Conservation (phyloP, 805 yeast genomes). For the Metschnikowia baotianmanensis region DNA sequence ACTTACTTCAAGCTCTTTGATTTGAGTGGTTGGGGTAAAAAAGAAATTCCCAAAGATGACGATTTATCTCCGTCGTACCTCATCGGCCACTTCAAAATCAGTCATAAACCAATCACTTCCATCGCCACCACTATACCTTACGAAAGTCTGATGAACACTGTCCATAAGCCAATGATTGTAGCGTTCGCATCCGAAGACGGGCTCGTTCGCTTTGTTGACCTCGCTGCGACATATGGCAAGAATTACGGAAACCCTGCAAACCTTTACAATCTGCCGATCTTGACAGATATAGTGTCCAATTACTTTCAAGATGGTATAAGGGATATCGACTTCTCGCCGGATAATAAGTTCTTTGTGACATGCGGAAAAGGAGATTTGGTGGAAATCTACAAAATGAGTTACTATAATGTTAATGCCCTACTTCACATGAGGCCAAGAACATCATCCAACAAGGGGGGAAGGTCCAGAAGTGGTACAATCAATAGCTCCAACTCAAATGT, state of each 20-base stretch:
- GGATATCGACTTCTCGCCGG: slow-evolving; percentile 47
- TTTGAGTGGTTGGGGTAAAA: slow-evolving; percentile 28
- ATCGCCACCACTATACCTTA: slow-evolving; percentile 33
- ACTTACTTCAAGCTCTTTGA: slow-evolving; percentile 39
- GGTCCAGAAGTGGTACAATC: slow-evolving; percentile 41
- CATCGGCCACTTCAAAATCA: slow-evolving; percentile 61
- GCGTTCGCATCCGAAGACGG: slow-evolving; percentile 69
- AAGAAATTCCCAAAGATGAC: neutral
- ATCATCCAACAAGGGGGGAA: slow-evolving; percentile 10
- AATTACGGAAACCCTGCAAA: slow-evolving; percentile 26
- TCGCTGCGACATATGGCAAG: slow-evolving; percentile 31
- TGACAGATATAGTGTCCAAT: slow-evolving; percentile 56
- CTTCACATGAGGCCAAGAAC: slow-evolving; percentile 14
- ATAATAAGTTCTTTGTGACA: slow-evolving; percentile 43
- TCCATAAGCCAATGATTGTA: slow-evolving; percentile 40
- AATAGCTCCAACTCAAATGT: slow-evolving; percentile 25
- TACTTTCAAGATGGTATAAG: slow-evolving; percentile 63
- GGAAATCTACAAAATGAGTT: slow-evolving; percentile 39
- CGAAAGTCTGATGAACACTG: slow-evolving; percentile 15
- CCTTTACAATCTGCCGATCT: slow-evolving; percentile 23
- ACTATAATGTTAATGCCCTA: slow-evolving; percentile 39
- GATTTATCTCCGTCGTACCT: slow-evolving; percentile 10
- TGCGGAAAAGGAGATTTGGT: slow-evolving; percentile 57
- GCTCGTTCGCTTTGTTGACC: slow-evolving; percentile 53
- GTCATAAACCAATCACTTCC: slow-evolving; percentile 55